Conservation (phyloP, 192 early-diverging fungal species). For the Entophlyctis luteolus region DNA sequence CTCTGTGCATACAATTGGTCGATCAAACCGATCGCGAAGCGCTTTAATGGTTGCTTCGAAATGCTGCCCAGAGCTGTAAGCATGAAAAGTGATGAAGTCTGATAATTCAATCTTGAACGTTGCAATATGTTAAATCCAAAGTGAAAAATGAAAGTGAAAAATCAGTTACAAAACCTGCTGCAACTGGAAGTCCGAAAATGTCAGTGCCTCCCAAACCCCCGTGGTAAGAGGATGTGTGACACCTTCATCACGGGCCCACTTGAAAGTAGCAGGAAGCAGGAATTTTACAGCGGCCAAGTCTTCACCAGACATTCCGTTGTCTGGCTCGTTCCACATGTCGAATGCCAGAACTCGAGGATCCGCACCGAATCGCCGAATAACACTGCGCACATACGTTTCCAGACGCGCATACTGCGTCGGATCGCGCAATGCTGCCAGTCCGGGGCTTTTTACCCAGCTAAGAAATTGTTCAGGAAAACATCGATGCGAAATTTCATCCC, state of each 20-base stretch:
- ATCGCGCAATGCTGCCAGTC: not conserved
- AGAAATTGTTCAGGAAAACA: not conserved
- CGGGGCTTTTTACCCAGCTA: not conserved
- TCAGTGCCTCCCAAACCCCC: not conserved
- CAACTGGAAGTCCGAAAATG: not conserved
- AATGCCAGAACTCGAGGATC: not conserved
- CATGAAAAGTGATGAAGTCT: not conserved
- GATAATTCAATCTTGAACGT: not conserved
- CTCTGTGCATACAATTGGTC: slow-evolving; percentile 2
- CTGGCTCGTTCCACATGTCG: slow-evolving; percentile 10
- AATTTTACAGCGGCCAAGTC: not conserved
- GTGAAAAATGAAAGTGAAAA: not conserved
- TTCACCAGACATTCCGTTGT: not conserved
- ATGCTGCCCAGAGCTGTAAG: not conserved
- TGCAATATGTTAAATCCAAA: not conserved
- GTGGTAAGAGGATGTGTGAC: not conserved
- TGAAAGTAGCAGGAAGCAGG: not conserved
- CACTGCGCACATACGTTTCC: not conserved
- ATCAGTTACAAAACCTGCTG: too few species aligned
- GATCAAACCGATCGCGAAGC: not conserved
- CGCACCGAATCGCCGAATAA: slow-evolving; percentile 1
- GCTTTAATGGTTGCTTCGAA: not conserved
- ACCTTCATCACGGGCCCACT: slow-evolving; percentile 1
- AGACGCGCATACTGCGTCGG: not conserved
- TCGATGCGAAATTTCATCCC: not conserved